Conservation (phyloP, 768 basidiomycete species). For the Podaxis sp. region DNA sequence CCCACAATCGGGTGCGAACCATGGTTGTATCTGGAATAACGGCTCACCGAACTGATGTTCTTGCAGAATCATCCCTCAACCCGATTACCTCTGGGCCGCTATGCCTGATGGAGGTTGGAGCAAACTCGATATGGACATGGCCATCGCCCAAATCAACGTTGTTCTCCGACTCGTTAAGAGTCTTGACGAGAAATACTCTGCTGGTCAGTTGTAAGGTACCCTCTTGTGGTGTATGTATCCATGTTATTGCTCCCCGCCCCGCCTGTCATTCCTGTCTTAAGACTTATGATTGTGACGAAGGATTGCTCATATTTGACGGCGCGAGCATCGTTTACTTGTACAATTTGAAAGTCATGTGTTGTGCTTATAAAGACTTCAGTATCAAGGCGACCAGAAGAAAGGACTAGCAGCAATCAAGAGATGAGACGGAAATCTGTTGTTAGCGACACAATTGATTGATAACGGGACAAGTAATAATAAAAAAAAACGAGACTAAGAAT, state of each 20-base stretch:
- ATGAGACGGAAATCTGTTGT: neutral
- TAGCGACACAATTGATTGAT: neutral
- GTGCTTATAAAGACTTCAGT: neutral
- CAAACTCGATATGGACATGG: constrained; percentile 20
- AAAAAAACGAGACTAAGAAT: constrained; percentile 9
- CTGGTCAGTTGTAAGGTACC: constrained; percentile 8
- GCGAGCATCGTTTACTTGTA: neutral
- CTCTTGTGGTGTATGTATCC: too few relatives aligned
- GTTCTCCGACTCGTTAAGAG: constrained; percentile 20
- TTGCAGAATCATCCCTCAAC: constrained; percentile 25
- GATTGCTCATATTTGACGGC: too few relatives aligned
- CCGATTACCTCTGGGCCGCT: constrained; percentile 27
- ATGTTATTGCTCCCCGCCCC: too few relatives aligned
- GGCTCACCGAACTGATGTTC: neutral
- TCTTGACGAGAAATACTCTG: constrained; percentile 19
- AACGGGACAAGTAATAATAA: neutral
- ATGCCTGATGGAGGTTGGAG: constrained; percentile 28
- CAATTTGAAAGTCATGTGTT: neutral
- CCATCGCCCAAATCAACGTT: constrained; percentile 25
- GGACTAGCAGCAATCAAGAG: neutral
- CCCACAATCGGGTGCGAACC: constrained; percentile 24
- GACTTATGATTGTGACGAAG: neutral
- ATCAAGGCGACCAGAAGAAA: neutral
- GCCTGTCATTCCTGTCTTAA: neutral
- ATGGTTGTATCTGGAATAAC: too few relatives aligned